Evolutionary conservation across 2,329 filamentous ascomycete genomes (phyloP), one percentile per base, ranked within the genome.

Genomic region (Leptographium radiaticola): DNA sequence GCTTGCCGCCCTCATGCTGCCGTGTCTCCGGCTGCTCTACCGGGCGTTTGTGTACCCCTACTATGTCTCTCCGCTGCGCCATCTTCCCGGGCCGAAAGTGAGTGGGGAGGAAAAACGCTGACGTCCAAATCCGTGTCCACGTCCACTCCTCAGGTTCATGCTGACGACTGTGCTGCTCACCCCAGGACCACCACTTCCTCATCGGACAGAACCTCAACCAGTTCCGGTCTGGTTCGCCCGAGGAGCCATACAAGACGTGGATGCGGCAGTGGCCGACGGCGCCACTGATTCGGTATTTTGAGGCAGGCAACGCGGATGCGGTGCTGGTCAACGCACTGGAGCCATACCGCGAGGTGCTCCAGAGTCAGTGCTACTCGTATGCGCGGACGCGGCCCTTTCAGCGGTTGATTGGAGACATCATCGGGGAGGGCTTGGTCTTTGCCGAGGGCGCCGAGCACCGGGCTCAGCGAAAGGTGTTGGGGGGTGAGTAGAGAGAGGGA

Each of bases 361-460:
- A 68, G 53, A 68, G 65, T 5, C 61, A 70, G n/a, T 66, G 61
- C 33, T 71, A 73, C 45, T 59, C 63, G 4, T 70, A 71, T 53
- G 59, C 62, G 20, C 71, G 71, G 54, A 66, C 70, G 0, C 59
- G 57, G 0, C 62, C 66, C 49, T 68, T 68, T 40, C 57, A 57
- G 1, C 62, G 65, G 3, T 56, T 70, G 16, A 63, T 68, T 12
- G 63, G 62, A 8, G 67, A 70, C 53, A 66, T 71, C 40, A 59
- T 63, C 0, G 69, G 70, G 1, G 57, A 57, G 0, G 70, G 69
- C 0, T 57, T 72, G 1, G 55, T 71, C 6, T 68, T 71, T 48
- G 58, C 64, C 1, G 70, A 71, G 51, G 67, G 67, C 0, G 64
- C 65, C 0, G 59, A 63, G 6, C 67, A 71, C 53, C 65, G 62